Percentiles rank a stretch among this genome's conserved stretches.
Conservation (phyloP, 2,329 filamentous ascomycete genomes). For the Cytospora paraplurivora region DNA sequence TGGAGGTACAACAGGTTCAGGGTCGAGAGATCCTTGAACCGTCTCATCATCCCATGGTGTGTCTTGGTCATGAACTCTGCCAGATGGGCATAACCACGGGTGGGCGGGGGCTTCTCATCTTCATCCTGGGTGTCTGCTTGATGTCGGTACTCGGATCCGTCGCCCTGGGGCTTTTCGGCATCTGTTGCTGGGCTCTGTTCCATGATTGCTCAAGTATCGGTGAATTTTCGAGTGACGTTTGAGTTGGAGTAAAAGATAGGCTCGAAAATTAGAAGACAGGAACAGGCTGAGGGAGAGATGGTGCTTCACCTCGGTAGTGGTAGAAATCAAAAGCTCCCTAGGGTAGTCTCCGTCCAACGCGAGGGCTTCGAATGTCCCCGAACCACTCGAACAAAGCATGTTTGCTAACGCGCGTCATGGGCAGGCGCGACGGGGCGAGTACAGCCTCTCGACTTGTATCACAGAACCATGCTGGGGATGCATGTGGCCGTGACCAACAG, state of each 20-base stretch:
- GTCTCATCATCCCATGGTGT: slow-evolving; percentile 20
- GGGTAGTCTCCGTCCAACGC: not conserved
- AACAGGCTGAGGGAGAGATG: not conserved
- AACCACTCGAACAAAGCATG: not conserved
- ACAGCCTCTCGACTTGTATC: slow-evolving; percentile 4
- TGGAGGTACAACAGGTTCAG: slow-evolving; percentile 25
- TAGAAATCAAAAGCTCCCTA: not conserved
- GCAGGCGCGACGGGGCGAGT: not conserved
- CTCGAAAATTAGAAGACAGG: not conserved
- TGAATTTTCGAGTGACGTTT: not conserved
- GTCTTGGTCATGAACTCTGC: slow-evolving; percentile 25
- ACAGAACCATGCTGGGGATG: not conserved
- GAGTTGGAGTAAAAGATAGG: not conserved
- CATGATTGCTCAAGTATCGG: not conserved
- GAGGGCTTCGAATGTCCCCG: not conserved
- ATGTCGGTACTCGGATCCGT: not conserved
- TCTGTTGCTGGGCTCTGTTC: not conserved
- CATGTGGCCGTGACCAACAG: not conserved
- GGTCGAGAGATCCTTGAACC: slow-evolving; percentile 22
- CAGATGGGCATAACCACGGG: slow-evolving; percentile 22
- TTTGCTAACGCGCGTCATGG: slow-evolving; percentile 17
- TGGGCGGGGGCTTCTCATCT: not conserved
- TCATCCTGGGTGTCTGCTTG: not conserved
- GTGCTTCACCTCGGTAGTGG: too few relatives aligned
- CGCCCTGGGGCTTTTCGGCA: not conserved